phyloP scores from a whole-genome alignment of 805 yeast species.

The Sugiyamaella mastotermitis region DNA sequence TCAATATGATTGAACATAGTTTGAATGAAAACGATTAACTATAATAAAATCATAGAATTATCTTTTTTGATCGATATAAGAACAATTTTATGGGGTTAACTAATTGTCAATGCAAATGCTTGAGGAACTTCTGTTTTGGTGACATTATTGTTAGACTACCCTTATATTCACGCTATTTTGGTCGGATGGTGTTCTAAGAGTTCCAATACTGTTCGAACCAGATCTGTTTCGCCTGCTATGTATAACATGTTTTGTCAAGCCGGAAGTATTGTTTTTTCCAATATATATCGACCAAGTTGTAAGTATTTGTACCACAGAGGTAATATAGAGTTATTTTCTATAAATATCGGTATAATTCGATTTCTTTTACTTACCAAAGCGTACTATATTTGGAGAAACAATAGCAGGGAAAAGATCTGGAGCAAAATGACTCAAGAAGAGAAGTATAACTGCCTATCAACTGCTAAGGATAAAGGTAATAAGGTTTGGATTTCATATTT shows the following conservation, averaged over 20 bases:
- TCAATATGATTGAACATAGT: no score
- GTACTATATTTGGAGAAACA: constrained; percentile 31
- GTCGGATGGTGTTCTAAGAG: constrained; percentile 59
- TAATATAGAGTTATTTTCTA: constrained; percentile 32
- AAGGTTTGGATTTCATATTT: constrained; percentile 50
- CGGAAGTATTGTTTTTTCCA: constrained; percentile 47
- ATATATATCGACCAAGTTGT: constrained; percentile 54
- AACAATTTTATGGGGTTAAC: no score
- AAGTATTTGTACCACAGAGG: constrained; percentile 57
- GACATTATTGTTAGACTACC: constrained; percentile 24
- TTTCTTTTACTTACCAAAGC: constrained; percentile 22
- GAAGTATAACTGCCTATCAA: constrained; percentile 39
- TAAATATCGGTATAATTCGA: constrained; percentile 20
- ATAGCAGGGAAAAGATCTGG: constrained; percentile 43
- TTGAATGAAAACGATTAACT: no score
- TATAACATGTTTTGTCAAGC: constrained; percentile 61
- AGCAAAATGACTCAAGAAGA: constrained; percentile 43
- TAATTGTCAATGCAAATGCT: no score
- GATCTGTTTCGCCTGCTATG: constrained; percentile 61
- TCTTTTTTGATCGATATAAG: no score
- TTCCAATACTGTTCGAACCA: constrained; percentile 53
- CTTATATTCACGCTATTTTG: constrained; percentile 47
- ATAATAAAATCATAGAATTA: no score
- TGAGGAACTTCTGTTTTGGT: constrained; percentile 31
- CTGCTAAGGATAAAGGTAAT: constrained; percentile 49